A percentile compares a stretch with the other conserved stretches of the same genome.
Conservation (phyloP, 306 rosid genomes). For the Begonia masoniana region DNA sequence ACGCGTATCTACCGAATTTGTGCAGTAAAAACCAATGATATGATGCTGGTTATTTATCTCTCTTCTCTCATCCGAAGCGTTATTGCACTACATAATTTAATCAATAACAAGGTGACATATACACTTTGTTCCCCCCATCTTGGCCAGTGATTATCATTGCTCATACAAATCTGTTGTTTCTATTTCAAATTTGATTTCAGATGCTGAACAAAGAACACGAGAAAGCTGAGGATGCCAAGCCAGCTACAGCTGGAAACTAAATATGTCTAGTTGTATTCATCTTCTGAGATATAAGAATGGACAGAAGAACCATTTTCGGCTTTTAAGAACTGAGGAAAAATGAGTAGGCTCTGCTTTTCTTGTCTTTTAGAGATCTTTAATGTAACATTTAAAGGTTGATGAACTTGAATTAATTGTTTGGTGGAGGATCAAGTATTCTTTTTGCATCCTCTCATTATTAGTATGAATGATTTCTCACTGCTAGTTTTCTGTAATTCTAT, state of each 20-base stretch:
- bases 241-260: constrained; percentile 22
- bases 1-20: neutral
- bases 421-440: no score
- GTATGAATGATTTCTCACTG: no score
- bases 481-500: no score
- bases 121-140: neutral
- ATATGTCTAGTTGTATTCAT: neutral
- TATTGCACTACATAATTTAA: constrained; percentile 51
- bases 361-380: no score
- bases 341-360: no score
- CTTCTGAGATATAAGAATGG: no score
- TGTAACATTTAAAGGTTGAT: no score
- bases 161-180: no score
- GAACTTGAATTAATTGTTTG: no score
- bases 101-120: constrained; percentile 38
- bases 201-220: constrained; percentile 44
- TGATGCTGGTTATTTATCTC: constrained; percentile 51
- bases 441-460: no score
- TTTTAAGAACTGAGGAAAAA: no score
- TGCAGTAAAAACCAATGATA: constrained; percentile 49
- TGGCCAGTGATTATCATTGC: neutral
- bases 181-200: constrained; percentile 9
- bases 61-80: constrained; percentile 46
- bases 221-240: constrained; percentile 43
- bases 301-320: no score